Conservation (phyloP, 2,329 filamentous ascomycete species). For the Thyridium curvatum region DNA sequence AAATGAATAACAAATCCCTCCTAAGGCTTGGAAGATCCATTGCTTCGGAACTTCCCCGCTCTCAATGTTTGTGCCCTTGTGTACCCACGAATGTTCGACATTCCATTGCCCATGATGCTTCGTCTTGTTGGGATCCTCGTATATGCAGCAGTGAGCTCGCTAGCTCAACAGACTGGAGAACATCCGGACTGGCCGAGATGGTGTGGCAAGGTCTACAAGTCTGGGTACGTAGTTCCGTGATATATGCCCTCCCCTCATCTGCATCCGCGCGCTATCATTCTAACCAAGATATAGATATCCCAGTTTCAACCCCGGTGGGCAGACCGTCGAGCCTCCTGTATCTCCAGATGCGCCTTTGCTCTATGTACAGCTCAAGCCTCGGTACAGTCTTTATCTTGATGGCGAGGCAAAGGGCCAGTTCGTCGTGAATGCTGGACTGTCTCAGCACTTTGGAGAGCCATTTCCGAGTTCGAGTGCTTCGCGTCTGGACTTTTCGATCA, state of each 20-base stretch:
- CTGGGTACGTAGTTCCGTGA: slow-evolving; percentile 19
- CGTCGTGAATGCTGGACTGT: slow-evolving; percentile 34
- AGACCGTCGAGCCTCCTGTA: slow-evolving; percentile 27
- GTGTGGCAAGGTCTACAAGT: slow-evolving; percentile 41
- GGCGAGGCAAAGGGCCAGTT: slow-evolving; percentile 33
- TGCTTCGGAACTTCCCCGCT: background rate
- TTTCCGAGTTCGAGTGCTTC: slow-evolving; percentile 16
- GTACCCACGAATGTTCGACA: too few relatives aligned
- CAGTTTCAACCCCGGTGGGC: slow-evolving; percentile 37
- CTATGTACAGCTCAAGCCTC: slow-evolving; percentile 35
- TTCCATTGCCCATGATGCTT: background rate
- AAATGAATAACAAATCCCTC: too few relatives aligned
- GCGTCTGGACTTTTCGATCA: slow-evolving; percentile 29
- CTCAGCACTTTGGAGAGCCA: slow-evolving; percentile 29
- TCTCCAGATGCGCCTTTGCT: slow-evolving; percentile 25
- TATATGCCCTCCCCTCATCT: too few relatives aligned
- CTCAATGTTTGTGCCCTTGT: too few relatives aligned
- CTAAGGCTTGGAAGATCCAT: too few relatives aligned
- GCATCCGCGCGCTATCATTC: too few relatives aligned
- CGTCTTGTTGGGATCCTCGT: background rate
- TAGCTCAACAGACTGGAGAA: slow-evolving; percentile 26
- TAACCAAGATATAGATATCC: slow-evolving; percentile 18
- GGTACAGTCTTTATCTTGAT: slow-evolving; percentile 39
- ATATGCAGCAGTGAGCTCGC: background rate
- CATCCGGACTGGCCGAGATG: slow-evolving; percentile 37